A percentile compares a stretch with the other conserved stretches of the same genome.
Conservation (phyloP, 495 filamentous ascomycete species). For the Elaphomyces granulatus region DNA sequence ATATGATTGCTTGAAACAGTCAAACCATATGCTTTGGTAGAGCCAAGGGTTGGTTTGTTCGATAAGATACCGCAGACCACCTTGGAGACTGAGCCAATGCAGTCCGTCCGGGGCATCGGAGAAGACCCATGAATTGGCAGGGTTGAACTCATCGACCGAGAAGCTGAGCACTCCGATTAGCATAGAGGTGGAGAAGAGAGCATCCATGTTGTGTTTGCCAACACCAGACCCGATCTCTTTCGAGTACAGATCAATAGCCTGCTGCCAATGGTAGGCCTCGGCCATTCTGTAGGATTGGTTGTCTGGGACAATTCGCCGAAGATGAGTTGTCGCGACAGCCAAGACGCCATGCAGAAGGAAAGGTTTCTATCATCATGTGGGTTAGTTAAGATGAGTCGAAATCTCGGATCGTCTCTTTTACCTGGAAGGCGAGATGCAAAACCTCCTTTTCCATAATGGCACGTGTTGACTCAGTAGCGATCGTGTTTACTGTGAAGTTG, state of each 20-base stretch:
- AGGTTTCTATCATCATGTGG: constrained; percentile 20
- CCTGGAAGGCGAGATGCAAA: constrained; percentile 26
- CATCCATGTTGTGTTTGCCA: constrained; percentile 25
- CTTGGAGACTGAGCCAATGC: constrained; percentile 30
- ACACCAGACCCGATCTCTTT: constrained; percentile 19
- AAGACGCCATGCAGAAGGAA: constrained; percentile 35
- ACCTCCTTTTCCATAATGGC: constrained; percentile 21
- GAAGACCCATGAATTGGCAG: constrained; percentile 31
- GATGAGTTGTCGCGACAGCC: constrained; percentile 25
- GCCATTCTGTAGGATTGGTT: constrained; percentile 18
- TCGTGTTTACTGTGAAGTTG: constrained; percentile 12
- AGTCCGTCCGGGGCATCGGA: constrained; percentile 16
- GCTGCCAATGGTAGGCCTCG: constrained; percentile 32
- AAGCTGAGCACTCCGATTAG: constrained; percentile 28
- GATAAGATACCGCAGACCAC: constrained; percentile 28
- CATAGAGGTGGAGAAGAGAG: constrained; percentile 30
- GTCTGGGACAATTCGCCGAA: constrained; percentile 19
- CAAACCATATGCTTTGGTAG: constrained; percentile 26
- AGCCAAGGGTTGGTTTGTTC: constrained; percentile 17
- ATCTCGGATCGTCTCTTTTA: constrained; percentile 8
- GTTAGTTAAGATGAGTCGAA: constrained; percentile 3
- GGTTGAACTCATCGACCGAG: constrained; percentile 20
- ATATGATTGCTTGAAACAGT: constrained; percentile 20
- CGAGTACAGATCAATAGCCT: constrained; percentile 26
- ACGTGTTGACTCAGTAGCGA: constrained; percentile 11